Evolutionary conservation across 768 basidiomycete species (phyloP), one percentile per base, ranked within the genome.

Genomic region (Tremella fuciformis): DNA sequence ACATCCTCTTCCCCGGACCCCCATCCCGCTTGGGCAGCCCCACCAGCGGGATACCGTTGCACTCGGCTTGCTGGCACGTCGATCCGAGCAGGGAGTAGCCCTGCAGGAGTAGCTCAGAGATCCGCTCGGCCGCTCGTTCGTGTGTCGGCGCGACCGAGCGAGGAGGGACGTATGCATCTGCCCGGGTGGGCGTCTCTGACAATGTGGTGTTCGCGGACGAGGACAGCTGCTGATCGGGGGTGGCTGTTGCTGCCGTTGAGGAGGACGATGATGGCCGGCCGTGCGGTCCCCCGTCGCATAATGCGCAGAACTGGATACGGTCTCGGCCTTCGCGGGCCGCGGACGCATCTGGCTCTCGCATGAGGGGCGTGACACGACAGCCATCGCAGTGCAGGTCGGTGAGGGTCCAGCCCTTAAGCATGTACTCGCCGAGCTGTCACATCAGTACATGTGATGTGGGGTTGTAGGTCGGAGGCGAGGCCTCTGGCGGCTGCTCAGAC

Each of bases 361-460:
- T 76, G 2, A 76, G 52, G 13, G 75, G 75, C 0, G 75, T 75
- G 46, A 64, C 51, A 21, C 59, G 55, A 44, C 75, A 76, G 24
- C 21, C 25, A 13, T 63, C 57, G 56, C 75, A 76, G 51, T 72
- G 70, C 15, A 73, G 59, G 51, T 71, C 73, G 46, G 75, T 75
- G 19, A 76, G 47, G 2, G 75, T 76, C 75, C 75, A 76, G 21
- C 75, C 75, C 60, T 75, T 75, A 46, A 76, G 63, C 75, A 76
- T 76, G 56, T 76, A 76, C 46, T 75, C 75, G 53, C 75, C 75
- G 51, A 76, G 69, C 75, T 76, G 39, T 34, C 4, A 40, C 4
- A 8, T 50, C n/a, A 51, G 21, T 18, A n/a, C 50, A 29, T 16
- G n/a, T 11, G 24, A 29, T 19, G 39, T n/a, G 51, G n/a, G 18